Evolutionary conservation across 495 filamentous ascomycete genomes (phyloP), one percentile per base, ranked within the genome.

Genomic region (Neurospora pannonica): DNA sequence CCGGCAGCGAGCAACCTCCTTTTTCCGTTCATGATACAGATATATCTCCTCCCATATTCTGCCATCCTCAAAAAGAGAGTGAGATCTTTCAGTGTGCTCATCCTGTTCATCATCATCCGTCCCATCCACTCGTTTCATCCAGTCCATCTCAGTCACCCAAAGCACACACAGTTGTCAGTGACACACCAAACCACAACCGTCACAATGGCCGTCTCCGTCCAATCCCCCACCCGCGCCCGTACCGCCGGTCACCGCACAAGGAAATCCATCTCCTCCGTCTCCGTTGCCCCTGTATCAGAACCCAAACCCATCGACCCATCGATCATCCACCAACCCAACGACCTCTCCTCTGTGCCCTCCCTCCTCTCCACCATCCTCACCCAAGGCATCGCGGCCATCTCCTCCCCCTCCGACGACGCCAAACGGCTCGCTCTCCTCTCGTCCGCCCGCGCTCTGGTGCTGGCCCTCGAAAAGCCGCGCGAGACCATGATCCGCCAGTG

Each of bases 401-500:
- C 54, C 13, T 34, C 71, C 6, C 34, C 71, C 19, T 31, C 31
- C 2, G 70, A 74, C 0, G 67, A 73, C 5, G 42, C 31, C 24
- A 31, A 42, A 2, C 71, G 74, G 4, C 71, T 71, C 17, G 36
- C 17, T 6, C 73, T 81, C 19, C 74, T 76, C 67, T 74, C 39
- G 0, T 46, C 71, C 3, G 78, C 78, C 0, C 76, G 77, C 2
- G 34, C 72, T 9, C 40, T 81, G 0, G 71, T 74, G 11, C 71
- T 71, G 1, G 77, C 79, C 0, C 74, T 82, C 2, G 78, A 81
- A 48, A 80, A 72, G 19, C 80, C 80, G 10, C 78, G 80, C 5
- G 80, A 82, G 75, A 82, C 76, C 15, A 82, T 82, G 80, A 71
- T 80, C 54, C 60, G 78, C 37, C 80, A 82, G 10, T 72, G 71